Base-by-base conservation (phyloP, 768 basidiomycete species). In the Amanita exitialis region DNA sequence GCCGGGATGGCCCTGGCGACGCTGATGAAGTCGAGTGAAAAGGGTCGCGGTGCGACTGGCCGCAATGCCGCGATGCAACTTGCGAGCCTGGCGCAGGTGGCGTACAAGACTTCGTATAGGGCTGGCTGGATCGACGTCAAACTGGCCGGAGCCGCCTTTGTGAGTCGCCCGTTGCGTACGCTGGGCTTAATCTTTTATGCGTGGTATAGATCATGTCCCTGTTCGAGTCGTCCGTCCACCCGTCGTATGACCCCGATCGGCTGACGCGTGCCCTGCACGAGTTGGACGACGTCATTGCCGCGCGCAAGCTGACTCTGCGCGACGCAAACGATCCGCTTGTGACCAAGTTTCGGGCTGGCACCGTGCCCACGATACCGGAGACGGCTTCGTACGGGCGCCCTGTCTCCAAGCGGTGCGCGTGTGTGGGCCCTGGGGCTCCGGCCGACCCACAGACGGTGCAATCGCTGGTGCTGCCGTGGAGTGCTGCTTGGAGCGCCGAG, bases 161-260 rank as follows among this genome's bases (percentile, higher is more conserved):
- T 86, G 12, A 37, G 52, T 43, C 39, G 38, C 27, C 41, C 37
- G 30, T 12, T n/a, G n/a, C n/a, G n/a, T n/a, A n/a, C n/a, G n/a
- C n/a, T n/a, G n/a, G n/a, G n/a, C n/a, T n/a, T 13, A 25, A 5
- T 37, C 16, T 6, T 52, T 36, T 32, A 13, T 20, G 2, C n/a
- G 3, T 28, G 6, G 6, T n/a, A 7, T 54, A 86, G 86, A 78
- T 90, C 44, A 72, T 90, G 7, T 83, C 87, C 4, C 67, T 90
- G 2, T 90, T 86, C 57, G 88, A 90, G 62, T 76, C 78, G 0
- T 89, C 83, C 1, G 76, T 82, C 4, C 83, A 90, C 53, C 86
- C 85, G 5, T 68, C 75, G 38, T 76, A 87, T 60, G 75, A 73
- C 18, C 69, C 75, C 3, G 73, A 77, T 18, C 75, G 81, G 12